Evolutionary conservation across 352 stramenopile genomes (phyloP), one percentile per base, ranked within the genome.

Genomic region (Pythium brachiatum): DNA sequence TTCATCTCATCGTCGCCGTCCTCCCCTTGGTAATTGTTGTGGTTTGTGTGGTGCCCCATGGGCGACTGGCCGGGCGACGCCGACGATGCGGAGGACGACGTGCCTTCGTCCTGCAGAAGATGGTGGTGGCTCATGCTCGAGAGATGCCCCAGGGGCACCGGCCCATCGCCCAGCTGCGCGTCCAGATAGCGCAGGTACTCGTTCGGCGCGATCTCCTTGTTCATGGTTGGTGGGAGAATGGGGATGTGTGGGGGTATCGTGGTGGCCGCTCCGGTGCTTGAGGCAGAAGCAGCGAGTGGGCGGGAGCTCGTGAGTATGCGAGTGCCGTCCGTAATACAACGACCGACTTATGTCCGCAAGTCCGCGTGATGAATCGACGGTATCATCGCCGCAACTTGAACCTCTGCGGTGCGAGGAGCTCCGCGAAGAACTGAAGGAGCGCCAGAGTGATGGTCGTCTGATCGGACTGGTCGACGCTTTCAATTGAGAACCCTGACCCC

Each of bases 351-450:
- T 60, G 60, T 62, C 32, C 65, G 44, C 60, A 57, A 64, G 50
- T 46, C 55, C 27, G 39, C 27, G 44, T 68, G 60, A 68, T 73
- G 66, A 73, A 68, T 65, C 66, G 66, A 27, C 66, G 53, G 48
- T 62, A 64, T 73, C 66, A 73, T 57, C 66, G 31, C 12, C 43
- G 25, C 60, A 68, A 73, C 60, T 73, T 68, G 66, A 73, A 73
- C 51, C 48, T 46, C 39, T 25, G 59, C 32, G n/a, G n/a, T 15
- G 38, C 38, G 38, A 20, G 21, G n/a, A 47, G 39, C 39, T 47
- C 39, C 39, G 16, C n/a, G 26, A 47, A 47, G 23, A 25, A 39
- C 21, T 16, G 25, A n/a, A 31, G 32, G 15, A 21, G 26, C 3
- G 8, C n/a, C 34, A 66, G 65, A 72, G 48, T 72, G 65, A 64